A percentile compares a stretch with the other conserved stretches of the same genome.
These are phyloP conservation scores for Mucor indicus DNA, from an alignment of 371 early-diverging fungal genomes.

Conservation along the genomic window DNA sequence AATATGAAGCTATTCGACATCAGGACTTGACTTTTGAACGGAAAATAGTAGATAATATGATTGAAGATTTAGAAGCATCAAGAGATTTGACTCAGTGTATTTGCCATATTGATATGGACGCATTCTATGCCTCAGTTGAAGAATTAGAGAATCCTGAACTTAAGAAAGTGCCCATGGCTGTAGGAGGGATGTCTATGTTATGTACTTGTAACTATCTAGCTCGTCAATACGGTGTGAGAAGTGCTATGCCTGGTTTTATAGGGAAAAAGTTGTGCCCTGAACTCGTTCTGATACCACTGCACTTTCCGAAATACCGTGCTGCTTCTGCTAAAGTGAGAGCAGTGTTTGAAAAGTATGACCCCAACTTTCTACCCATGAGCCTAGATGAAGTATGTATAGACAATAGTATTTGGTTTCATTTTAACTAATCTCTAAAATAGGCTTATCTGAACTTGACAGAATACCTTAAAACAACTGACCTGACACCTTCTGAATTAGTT, in stretches of 20 bases:
- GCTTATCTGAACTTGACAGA: constrained; percentile 64
- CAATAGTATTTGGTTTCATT: neutral
- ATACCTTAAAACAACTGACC: constrained; percentile 38
- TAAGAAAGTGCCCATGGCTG: constrained; percentile 67
- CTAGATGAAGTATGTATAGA: constrained; percentile 56
- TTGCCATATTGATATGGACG: constrained; percentile 70
- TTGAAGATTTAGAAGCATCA: constrained; percentile 36
- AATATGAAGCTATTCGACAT: constrained; percentile 38
- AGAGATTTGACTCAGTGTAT: constrained; percentile 51
- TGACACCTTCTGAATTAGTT: constrained; percentile 48
- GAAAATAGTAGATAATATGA: constrained; percentile 39
- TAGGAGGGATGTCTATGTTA: constrained; percentile 62
- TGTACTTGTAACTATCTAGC: constrained; percentile 72
- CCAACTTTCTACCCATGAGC: constrained; percentile 52
- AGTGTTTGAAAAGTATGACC: constrained; percentile 55
- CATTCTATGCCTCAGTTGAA: constrained; percentile 76
- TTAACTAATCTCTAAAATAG: too few relatives aligned
- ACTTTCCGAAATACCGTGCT: constrained; percentile 55
- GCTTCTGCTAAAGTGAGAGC: constrained; percentile 48
- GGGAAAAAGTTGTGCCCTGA: constrained; percentile 64
- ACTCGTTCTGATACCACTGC: constrained; percentile 48
- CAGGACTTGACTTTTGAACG: constrained; percentile 39
- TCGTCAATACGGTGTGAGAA: constrained; percentile 62
- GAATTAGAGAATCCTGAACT: constrained; percentile 60
- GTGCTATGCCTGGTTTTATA: constrained; percentile 71